Base-by-base conservation (phyloP, 2,329 filamentous ascomycete genomes). In the Verticillium dahliae region DNA sequence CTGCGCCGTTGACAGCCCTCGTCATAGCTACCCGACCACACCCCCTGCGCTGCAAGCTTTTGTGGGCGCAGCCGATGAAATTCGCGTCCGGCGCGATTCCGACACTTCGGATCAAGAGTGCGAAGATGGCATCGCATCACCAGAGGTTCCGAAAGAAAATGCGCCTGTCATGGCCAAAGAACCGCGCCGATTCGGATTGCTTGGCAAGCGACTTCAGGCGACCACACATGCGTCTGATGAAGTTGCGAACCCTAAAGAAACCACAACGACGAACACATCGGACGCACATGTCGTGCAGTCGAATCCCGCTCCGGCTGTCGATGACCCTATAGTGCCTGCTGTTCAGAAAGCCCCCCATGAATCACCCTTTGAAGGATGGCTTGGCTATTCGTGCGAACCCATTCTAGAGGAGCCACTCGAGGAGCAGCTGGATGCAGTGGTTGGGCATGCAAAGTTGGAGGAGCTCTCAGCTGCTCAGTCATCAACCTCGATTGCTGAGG, bases 1-100 rank as follows among this genome's bases (percentile, higher is more conserved):
- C 35, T 60, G 60, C 41, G 65, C 64, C 52, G 58, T 63, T 58
- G 63, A 63, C 18, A 68, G 64, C 33, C 65, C 66, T 34, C 60
- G 62, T 35, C 65, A 69, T 14, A 67, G 66, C 60, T 54, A 66
- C 9, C 54, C 67, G 22, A 59, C 65, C 39, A 69, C 67, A 38
- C 68, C 67, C 14, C 33, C 54, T 14, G 27, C 54, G 45, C 18
- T 52, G 45, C 45, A 52, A 52, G 45, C 45, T 10, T 27, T 52
- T 22, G 27, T 6, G 33, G 27, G 54, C 11, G n/a, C 54, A 31
- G 9, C 33, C 9, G 54, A 56, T 5, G 14, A 56, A 15, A 14
- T 56, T 22, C 27, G 27, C 54, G n/a, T 56, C 11, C 14, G 54
- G 14, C 27, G n/a, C 27, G 54, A 56, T 56, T 35, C 33, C 13